Percentiles rank a stretch among this genome's conserved stretches.
Conservation (phyloP, 2,329 filamentous ascomycete genomes). For the Monilinia fructigena region DNA sequence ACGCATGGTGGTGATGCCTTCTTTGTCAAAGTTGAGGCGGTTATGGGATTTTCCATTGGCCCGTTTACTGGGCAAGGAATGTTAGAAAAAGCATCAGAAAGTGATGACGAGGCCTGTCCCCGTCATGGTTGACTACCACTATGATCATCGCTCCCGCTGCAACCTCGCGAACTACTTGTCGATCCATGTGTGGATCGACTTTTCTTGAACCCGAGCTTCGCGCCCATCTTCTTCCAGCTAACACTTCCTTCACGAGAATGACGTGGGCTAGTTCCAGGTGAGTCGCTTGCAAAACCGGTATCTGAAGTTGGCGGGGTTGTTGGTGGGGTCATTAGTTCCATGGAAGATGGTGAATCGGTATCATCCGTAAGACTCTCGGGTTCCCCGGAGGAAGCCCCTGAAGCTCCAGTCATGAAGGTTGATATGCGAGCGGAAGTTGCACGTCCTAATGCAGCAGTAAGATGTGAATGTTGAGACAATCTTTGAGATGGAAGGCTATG, state of each 20-base stretch:
- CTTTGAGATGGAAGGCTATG: constrained; percentile 32
- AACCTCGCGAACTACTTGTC: constrained; percentile 41
- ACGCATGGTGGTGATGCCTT: constrained; percentile 29
- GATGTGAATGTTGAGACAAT: constrained; percentile 36
- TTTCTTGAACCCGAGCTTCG: constrained; percentile 59
- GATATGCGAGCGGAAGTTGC: constrained; percentile 33
- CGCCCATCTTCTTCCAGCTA: constrained; percentile 64
- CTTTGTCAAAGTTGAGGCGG: constrained; percentile 25
- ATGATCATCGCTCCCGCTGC: constrained; percentile 38
- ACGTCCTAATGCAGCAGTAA: constrained; percentile 34
- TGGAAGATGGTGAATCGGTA: constrained; percentile 53
- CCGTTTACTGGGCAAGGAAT: constrained; percentile 35
- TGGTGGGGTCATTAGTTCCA: constrained; percentile 71
- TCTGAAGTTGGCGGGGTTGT: constrained; percentile 67
- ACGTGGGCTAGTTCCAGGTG: constrained; percentile 34
- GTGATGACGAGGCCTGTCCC: constrained; percentile 56
- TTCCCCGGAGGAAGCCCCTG: constrained; percentile 49
- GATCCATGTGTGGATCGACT: constrained; percentile 47
- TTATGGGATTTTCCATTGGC: constrained; percentile 34
- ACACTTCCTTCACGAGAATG: constrained; percentile 30
- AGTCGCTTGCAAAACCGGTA: constrained; percentile 32
- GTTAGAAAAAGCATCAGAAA: constrained; percentile 40
- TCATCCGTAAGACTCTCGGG: constrained; percentile 56
- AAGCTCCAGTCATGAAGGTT: constrained; percentile 37
- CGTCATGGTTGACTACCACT: constrained; percentile 52